Percentiles rank a stretch among this genome's conserved stretches.
Evolutionary conservation across 2,329 filamentous ascomycete species (phyloP).

Genomic region (Orbilia quercus): DNA sequence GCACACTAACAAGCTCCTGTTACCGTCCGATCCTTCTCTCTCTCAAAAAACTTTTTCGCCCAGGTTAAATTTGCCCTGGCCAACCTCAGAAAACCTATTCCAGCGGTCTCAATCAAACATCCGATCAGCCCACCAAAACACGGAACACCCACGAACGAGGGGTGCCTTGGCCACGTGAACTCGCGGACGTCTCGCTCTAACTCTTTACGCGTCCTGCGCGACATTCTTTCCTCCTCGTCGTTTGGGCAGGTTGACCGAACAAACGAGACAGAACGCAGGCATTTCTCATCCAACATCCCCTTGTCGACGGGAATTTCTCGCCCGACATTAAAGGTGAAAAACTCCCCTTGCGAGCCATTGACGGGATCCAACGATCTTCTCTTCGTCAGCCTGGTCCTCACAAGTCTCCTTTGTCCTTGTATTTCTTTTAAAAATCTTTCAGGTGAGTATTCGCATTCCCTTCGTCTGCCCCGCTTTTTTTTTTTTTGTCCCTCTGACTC

Average conservation of each 20-base stretch:
- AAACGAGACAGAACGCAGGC: constrained; percentile 35
- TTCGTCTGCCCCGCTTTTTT: constrained; percentile 19
- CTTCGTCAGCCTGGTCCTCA: constrained; percentile 22
- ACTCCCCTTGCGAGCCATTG: constrained; percentile 38
- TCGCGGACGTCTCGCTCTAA: constrained; percentile 35
- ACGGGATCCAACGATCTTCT: constrained; percentile 49
- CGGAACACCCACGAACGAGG: constrained; percentile 26
- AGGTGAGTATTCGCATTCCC: constrained; percentile 41
- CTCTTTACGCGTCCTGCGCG: constrained; percentile 54
- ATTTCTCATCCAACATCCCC: constrained; percentile 28
- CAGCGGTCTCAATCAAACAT: constrained; percentile 24
- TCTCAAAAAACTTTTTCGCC: constrained; percentile 15
- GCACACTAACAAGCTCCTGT: no score
- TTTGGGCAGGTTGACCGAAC: constrained; percentile 41
- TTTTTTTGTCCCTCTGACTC: constrained; percentile 43
- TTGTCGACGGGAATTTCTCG: constrained; percentile 56
- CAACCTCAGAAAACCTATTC: constrained; percentile 38
- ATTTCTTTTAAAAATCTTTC: constrained; percentile 36
- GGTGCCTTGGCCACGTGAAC: constrained; percentile 52
- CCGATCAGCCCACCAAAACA: constrained; percentile 34
- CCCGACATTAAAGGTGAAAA: constrained; percentile 45
- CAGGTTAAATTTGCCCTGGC: constrained; percentile 20
- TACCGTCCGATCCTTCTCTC: constrained; percentile 21
- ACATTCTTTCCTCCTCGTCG: constrained; percentile 41
- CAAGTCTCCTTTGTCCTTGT: constrained; percentile 13